Base-by-base conservation (phyloP, 2,329 filamentous ascomycete genomes). In the Cladosporium phlei region DNA sequence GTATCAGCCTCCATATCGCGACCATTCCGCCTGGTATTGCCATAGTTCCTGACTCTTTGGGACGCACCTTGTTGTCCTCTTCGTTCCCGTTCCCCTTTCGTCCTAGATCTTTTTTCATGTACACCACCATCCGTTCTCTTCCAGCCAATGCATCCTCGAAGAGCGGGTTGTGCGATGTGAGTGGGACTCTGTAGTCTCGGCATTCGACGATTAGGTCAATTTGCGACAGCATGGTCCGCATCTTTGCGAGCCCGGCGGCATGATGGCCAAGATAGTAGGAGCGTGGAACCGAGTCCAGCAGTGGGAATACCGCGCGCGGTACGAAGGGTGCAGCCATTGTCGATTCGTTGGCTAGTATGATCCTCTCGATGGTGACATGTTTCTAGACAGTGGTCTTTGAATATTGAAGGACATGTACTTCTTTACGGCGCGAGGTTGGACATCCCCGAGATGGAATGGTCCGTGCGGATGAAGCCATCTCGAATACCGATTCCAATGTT, bases 211-310 rank as follows among this genome's bases (percentile, higher is more conserved):
- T 81, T 33, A 97, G 81, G 60, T 90, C 86, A 59, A 96, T 86
- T 52, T 81, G 82, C 21, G 83, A 81, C 38, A 98, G 78, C 63
- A 86, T 77, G 29, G 79, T 79, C 64, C 87, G 86, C 84, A 97
- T 95, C 64, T 86, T 85, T 38, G 78, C 74, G 24, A 95, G 75
- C 12, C 87, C 93, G 8, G 86, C 78, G 51, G 81, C 80, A 74
- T 98, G 93, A 70, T 98, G 93, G 52, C 93, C 93, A 37, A 97
- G 78, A 71, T 88, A 98, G 71, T 97, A 98, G 49, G 91, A 93
- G 55, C 88, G 83, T 29, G 86, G 84, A 51, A 97, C 83, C 43
- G 83, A 85, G 46, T 75, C 72, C 59, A 91, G 84, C 33, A 82
- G 72, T 29, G 84, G 81, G 66, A 94, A 97, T 44, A 72, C 69